Evolutionary conservation across 1,139 yeast genomes (phyloP), one percentile per base, ranked within the genome.

Genomic region (Pichia terricola): DNA sequence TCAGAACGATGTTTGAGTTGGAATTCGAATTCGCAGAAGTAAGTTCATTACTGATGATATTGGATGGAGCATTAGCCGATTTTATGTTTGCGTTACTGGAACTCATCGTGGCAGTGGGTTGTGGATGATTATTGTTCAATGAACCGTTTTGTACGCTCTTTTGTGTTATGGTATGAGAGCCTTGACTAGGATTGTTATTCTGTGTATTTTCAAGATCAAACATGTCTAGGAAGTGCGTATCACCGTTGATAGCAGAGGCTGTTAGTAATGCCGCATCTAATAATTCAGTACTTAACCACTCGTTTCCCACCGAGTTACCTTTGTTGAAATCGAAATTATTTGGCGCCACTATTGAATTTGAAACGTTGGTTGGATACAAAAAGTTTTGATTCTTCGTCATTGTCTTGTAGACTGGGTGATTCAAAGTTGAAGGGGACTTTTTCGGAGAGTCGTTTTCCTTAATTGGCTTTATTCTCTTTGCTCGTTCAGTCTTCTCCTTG

Each of bases 241-340:
- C 81, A 32, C 81, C 82, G 49, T 79, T 79, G 41, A 80, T 66
- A 0, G 87, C 87, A 7, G 86, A 83, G 0, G 87, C 87, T 0
- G 88, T 80, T 46, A 81, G 64, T 33, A 81, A 61, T 0, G 87
- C 88, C 54, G 81, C 88, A 52, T 80, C 86, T 46, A 82, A 62
- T 40, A 81, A 66, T 56, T 81, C 89, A 46, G 73, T 78, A 8
- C 88, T 79, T 27, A 81, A 66, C 88, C 88, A 81, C 51, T 72
- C 76, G 45, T 68, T 63, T 25, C 70, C 69, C 35, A 51, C 37
- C 28, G 42, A 45, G 26, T 41, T 45, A 11, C 26, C 41, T 9
- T 43, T 38, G 10, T 35, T 37, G n/a, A 40, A 27, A n/a, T 34
- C 25, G 7, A 34, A 32, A 32, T 38, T 35, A 34, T 40, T 37